Conservation (phyloP, 345 rosid genomes). For the Rhodamnia rubescens region DNA sequence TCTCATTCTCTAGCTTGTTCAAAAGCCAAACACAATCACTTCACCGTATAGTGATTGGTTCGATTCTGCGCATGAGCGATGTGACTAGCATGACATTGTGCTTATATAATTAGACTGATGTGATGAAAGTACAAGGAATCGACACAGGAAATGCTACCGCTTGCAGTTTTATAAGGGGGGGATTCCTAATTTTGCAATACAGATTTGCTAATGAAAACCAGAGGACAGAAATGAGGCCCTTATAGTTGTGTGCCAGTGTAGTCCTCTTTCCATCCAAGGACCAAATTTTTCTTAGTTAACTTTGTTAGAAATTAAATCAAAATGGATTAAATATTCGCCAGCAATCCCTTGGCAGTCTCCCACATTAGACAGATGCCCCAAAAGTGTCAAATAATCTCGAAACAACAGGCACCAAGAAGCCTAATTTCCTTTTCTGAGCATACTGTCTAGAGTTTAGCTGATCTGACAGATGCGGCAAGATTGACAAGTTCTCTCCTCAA, state of each 20-base stretch:
- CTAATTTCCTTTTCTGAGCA: background rate
- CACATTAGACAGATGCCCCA: background rate
- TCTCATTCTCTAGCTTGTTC: background rate
- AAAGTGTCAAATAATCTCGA: background rate
- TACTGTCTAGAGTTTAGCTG: background rate
- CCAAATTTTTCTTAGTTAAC: background rate
- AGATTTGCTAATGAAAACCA: background rate
- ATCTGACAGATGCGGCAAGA: slow-evolving; percentile 17
- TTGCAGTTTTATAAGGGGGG: background rate
- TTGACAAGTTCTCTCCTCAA: slow-evolving; percentile 53
- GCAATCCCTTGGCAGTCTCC: background rate
- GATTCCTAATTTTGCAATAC: background rate
- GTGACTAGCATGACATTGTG: background rate
- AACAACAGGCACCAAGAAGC: background rate
- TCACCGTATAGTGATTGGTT: background rate
- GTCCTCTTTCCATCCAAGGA: background rate
- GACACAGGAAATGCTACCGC: background rate
- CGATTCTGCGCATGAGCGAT: background rate
- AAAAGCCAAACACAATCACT: background rate
- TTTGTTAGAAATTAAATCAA: background rate
- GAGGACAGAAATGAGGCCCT: background rate
- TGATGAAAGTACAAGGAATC: background rate
- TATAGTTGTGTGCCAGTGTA: background rate
- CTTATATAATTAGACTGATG: too few relatives aligned
- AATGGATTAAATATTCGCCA: background rate